Evolutionary conservation across 2,329 filamentous ascomycete genomes (phyloP), one percentile per base, ranked within the genome.

Genomic region (Verticillium zaregamsianum): DNA sequence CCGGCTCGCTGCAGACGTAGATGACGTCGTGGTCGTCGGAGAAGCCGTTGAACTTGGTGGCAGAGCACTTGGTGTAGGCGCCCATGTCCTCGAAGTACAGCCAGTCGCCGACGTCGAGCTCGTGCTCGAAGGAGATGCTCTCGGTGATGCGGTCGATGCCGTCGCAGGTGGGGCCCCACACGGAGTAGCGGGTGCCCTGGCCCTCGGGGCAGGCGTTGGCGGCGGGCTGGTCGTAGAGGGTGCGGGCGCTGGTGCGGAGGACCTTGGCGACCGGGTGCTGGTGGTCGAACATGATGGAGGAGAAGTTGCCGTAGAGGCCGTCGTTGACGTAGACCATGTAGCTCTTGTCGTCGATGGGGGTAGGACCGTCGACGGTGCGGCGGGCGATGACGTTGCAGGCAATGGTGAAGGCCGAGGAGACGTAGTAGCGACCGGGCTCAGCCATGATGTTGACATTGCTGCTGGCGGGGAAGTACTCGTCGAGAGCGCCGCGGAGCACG

Each of bases 301-400:
- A 96, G 74, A 99, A 98, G 80, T 98, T 98, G 71, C 95, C 95
- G 72, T 99, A 99, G 60, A 98, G 90, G 32, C 95, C 95, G 69
- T 99, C 95, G 74, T 99, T 99, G 74, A 98, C 81, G 76, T 99
- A 99, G 56, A 97, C 80, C 95, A 98, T 99, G 83, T 96, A 97
- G 68, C 89, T 91, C 64, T 87, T 88, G 65, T 84, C 82, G 58
- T 87, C 87, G 64, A 84, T 82, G 58, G 82, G 82, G 23, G 80
- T 80, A 4, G 90, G 86, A 71, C 94, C 88, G 66, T 89, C 84
- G 62, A 98, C 89, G 49, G 92, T 93, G 71, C 95, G 94, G 64
- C 95, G 92, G 33, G 95, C 94, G 73, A 98, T 99, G 74, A 99
- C 87, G 77, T 97, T 94, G 80, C 92, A 95, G 55, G 95, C 95